phyloP scores from a whole-genome alignment of 768 basidiomycete genomes.

The Trametes villosa region DNA sequence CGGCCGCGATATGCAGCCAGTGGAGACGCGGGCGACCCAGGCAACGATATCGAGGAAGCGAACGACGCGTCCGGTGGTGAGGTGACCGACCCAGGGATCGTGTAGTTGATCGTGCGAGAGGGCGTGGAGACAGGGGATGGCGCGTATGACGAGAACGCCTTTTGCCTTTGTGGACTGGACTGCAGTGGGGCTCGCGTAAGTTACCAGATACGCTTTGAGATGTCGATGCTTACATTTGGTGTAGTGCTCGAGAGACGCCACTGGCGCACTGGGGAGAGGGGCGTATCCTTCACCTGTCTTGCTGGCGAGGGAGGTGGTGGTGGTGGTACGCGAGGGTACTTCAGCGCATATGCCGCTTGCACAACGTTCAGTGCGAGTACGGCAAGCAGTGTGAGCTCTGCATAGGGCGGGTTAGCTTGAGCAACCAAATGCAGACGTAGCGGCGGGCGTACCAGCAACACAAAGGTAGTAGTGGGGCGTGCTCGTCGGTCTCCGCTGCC shows the following conservation, averaged over 20 bases:
- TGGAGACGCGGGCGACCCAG: slow-evolving; percentile 30
- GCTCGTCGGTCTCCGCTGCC: slow-evolving; percentile 14
- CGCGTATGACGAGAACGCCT: slow-evolving; percentile 34
- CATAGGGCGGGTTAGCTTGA: not conserved
- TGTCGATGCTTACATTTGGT: slow-evolving; percentile 24
- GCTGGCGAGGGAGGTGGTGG: slow-evolving; percentile 33
- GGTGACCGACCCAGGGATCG: slow-evolving; percentile 32
- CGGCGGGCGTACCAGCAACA: slow-evolving; percentile 33
- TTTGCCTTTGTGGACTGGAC: slow-evolving; percentile 34
- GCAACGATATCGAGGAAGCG: slow-evolving; percentile 36
- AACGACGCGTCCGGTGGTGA: slow-evolving; percentile 39
- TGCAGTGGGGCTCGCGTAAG: not conserved
- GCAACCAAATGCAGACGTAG: not conserved
- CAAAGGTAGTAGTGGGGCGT: slow-evolving; percentile 31
- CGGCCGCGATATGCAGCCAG: slow-evolving; percentile 45
- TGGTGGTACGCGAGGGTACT: slow-evolving; percentile 39
- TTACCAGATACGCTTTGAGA: slow-evolving; percentile 12
- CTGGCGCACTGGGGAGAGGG: slow-evolving; percentile 24
- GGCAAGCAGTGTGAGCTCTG: slow-evolving; percentile 38
- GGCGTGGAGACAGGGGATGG: slow-evolving; percentile 44
- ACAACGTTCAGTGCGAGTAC: slow-evolving; percentile 40
- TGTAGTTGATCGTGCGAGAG: slow-evolving; percentile 38
- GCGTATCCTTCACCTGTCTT: slow-evolving; percentile 13
- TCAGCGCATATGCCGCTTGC: slow-evolving; percentile 42
- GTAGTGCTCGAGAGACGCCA: slow-evolving; percentile 25